Evolutionary conservation across 106 monocot species (phyloP), one percentile per base, ranked within the genome.

Genomic region (Dendrobium nobile): DNA sequence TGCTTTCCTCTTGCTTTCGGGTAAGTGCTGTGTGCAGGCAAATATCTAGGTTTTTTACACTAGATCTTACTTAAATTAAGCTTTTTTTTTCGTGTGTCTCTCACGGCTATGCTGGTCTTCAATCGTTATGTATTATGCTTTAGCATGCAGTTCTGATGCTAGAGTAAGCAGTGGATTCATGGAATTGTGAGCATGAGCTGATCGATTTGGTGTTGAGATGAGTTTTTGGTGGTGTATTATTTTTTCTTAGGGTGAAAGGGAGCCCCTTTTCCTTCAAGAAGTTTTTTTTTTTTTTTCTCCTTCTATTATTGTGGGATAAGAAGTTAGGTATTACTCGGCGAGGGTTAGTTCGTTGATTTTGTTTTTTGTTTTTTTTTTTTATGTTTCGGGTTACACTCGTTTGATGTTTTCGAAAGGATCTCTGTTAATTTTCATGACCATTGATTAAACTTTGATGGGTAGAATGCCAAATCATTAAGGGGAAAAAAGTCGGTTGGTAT

Each of bases 1-100:
- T 72, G 72, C 72, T 72, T 72, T 72, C 72, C 72, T 72, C 33
- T 72, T 40, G 5, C 37, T 72, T 72, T 72, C 72, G 37, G 72
- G 72, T 72, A 16, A 22, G 72, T 72, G 15, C 72, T 28, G 33
- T n/a, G 9, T 40, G 72, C 72, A 28, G 41, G 20, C 9, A 41
- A 27, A 18, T 40, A 41, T 40, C 74, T 74, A 74, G 74, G 41
- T 74, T 73, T 73, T 44, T 43, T 5, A 7, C 43, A 74, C 28
- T 43, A 43, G 74, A 74, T 74, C 74, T 74, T 74, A 8, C 42
- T 70, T 5, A 74, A 20, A 42, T 74, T 74, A 74, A 74, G 43
- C 43, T 41, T 43, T 74, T 51, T 1, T 74, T 74, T 19, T 74
- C 31, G 27, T 9, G 4, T 61, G 42, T 42, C n/a, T 16, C 37